Conservation (phyloP, 1,284 basidiomycete species). For the Trametes sp. region DNA sequence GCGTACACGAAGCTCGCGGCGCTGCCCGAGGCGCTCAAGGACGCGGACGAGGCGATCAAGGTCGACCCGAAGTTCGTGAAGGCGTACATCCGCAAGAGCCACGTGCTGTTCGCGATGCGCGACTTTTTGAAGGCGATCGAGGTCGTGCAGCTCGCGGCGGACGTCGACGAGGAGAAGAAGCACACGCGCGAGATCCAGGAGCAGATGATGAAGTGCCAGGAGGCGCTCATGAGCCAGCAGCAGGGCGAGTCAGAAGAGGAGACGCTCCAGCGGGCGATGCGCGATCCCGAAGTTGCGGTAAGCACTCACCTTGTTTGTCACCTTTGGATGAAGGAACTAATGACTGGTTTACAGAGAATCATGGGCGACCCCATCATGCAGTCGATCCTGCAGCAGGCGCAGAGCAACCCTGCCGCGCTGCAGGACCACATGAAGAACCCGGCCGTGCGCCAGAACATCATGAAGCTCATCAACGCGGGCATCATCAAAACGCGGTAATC, state of each 20-base stretch:
- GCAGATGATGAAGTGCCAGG: constrained; percentile 82
- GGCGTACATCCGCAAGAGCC: constrained; percentile 95
- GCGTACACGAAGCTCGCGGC: constrained; percentile 97
- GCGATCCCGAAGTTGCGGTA: constrained; percentile 94
- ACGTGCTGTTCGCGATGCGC: constrained; percentile 90
- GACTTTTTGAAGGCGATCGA: constrained; percentile 90
- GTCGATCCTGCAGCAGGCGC: constrained; percentile 94
- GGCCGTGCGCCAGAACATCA: constrained; percentile 82
- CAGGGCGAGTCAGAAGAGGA: constrained; percentile 92
- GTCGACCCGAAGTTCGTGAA: constrained; percentile 93
- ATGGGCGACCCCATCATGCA: constrained; percentile 93
- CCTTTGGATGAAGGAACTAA: constrained; percentile 1
- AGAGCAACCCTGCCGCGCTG: constrained; percentile 87
- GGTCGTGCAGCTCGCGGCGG: constrained; percentile 77
- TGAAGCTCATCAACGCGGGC: constrained; percentile 93
- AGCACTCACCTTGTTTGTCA: constrained; percentile 3
- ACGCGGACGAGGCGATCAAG: constrained; percentile 93
- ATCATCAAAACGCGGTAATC: constrained; percentile 81
- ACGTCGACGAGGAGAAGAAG: constrained; percentile 80
- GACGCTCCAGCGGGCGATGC: constrained; percentile 93
- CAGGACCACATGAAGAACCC: constrained; percentile 99
- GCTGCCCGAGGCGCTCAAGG: constrained; percentile 95
- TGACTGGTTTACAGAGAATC: constrained; percentile 60
- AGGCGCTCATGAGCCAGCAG: constrained; percentile 85
- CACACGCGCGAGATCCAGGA: constrained; percentile 84